Evolutionary conservation across 331 rosid species (phyloP), one percentile per base, ranked within the genome.

Genomic region (Telfairia occidentalis): DNA sequence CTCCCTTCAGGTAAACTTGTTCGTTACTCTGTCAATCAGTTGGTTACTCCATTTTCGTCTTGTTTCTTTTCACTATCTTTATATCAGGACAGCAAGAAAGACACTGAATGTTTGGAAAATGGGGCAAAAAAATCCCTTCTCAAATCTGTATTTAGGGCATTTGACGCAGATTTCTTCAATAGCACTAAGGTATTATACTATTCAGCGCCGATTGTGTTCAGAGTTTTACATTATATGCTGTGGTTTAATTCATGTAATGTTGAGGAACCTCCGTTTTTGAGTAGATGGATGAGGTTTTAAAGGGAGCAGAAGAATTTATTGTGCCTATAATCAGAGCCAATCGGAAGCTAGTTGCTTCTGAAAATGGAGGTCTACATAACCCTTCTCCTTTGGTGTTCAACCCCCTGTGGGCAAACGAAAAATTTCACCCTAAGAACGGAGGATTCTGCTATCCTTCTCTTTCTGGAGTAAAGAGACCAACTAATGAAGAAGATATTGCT

Each of bases 111-210:
- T 66, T 75, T 49, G 50, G 75, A 69, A 74, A 79, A 71, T 49
- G 77, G 42, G 5, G 55, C 46, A 52, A 21, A 78, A 43, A 78
- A 35, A 74, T 76, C 92, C 7, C 50, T 85, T 9, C 73, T 85
- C 3, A 79, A 81, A 77, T 30, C 78, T 77, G 82, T 66, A 4
- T 81, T 90, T 30, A 77, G 79, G 43, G 73, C 84, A 67, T 80
- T 92, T 69, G 92, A 90, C 78, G 91, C 96, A 73, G 82, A 78
- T 83, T 88, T 90, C 79, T 88, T 88, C 84, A 64, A 71, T 10
- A 78, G 83, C 74, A 49, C 70, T n/a, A 85, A 83, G 92, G 96
- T 88, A 9, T n/a, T n/a, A n/a, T n/a, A n/a, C n/a, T 11, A 35
- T 16, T n/a, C n/a, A 42, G 11, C 15, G 15, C n/a, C 9, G 7